phyloP scores from a whole-genome alignment of 2,329 filamentous ascomycete genomes.

The Ceratocystis papillata region DNA sequence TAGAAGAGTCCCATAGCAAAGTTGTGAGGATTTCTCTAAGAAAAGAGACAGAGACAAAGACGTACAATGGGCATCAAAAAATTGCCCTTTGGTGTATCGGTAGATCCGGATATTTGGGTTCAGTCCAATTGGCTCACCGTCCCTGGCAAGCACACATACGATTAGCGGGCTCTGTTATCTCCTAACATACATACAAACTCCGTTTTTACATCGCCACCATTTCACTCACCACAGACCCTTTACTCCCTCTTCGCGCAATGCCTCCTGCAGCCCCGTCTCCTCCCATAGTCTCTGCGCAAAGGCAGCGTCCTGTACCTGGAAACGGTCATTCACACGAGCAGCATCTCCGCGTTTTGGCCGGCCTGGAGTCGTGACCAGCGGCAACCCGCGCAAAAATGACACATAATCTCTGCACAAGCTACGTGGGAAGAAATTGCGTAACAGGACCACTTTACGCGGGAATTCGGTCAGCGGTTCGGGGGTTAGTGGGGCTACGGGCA shows the following conservation, averaged over 20 bases:
- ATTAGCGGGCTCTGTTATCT: no score
- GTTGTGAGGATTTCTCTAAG: not conserved
- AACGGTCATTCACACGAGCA: constrained; percentile 78
- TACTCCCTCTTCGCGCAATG: constrained; percentile 37
- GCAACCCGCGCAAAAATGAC: constrained; percentile 56
- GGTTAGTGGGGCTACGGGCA: constrained; percentile 54
- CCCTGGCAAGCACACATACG: constrained; percentile 44
- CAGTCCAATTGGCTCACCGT: constrained; percentile 69
- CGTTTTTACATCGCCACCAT: not conserved
- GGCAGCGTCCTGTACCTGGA: constrained; percentile 61
- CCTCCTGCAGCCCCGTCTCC: constrained; percentile 60
- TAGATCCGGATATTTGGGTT: constrained; percentile 87
- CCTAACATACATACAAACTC: not conserved
- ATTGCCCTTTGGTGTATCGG: constrained; percentile 74
- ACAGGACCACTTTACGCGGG: constrained; percentile 57
- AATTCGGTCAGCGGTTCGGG: constrained; percentile 43
- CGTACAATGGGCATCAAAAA: constrained; percentile 86
- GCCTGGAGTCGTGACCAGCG: constrained; percentile 65
- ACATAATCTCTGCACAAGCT: constrained; percentile 67
- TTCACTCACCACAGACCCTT: constrained; percentile 37
- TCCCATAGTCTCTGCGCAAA: constrained; percentile 72
- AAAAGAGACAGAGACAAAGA: constrained; percentile 27
- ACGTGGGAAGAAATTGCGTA: constrained; percentile 63
- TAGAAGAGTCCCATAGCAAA: no score
- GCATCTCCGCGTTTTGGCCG: constrained; percentile 72